Evolutionary conservation across 176 grass and related monocot species (phyloP).

Genomic region (Canna indica): DNA sequence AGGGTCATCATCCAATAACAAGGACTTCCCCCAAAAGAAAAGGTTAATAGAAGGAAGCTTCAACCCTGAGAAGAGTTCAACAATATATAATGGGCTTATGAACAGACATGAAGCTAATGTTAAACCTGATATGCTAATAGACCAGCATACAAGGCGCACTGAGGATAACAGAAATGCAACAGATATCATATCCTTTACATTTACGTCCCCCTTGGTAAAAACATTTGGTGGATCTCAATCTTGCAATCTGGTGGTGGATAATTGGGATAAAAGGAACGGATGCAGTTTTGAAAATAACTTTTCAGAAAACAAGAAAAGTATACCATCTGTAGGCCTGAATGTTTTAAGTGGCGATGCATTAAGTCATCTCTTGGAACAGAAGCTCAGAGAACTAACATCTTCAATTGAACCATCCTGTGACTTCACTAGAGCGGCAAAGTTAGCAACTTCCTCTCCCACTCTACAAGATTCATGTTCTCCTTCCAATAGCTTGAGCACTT

Average conservation of each 20-base stretch:
- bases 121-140: slow-evolving; percentile 54
- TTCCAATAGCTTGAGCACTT: slow-evolving; percentile 11
- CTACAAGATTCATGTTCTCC: slow-evolving; percentile 20
- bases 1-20: slow-evolving; percentile 45
- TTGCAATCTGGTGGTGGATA: slow-evolving; percentile 22
- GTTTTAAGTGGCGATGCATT: slow-evolving; percentile 60
- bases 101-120: slow-evolving; percentile 30
- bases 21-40: slow-evolving; percentile 82
- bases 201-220: slow-evolving; percentile 65
- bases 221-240: slow-evolving; percentile 18
- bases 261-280: slow-evolving; percentile 26
- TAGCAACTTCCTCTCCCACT: slow-evolving; percentile 23
- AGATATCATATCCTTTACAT: slow-evolving; percentile 86
- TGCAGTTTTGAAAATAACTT: slow-evolving; percentile 25
- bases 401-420: slow-evolving; percentile 42
- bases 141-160: slow-evolving; percentile 50
- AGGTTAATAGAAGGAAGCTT: slow-evolving; percentile 52
- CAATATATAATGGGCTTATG: slow-evolving; percentile 25
- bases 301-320: slow-evolving; percentile 28
- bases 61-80: slow-evolving; percentile 36
- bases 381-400: slow-evolving; percentile 58
- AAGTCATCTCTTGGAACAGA: slow-evolving; percentile 67
- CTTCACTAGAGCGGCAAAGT: slow-evolving; percentile 37
- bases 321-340: slow-evolving; percentile 33
- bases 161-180: slow-evolving; percentile 39